Base-by-base conservation (phyloP, 306 rosid genomes). In the Citrullus amarus region DNA sequence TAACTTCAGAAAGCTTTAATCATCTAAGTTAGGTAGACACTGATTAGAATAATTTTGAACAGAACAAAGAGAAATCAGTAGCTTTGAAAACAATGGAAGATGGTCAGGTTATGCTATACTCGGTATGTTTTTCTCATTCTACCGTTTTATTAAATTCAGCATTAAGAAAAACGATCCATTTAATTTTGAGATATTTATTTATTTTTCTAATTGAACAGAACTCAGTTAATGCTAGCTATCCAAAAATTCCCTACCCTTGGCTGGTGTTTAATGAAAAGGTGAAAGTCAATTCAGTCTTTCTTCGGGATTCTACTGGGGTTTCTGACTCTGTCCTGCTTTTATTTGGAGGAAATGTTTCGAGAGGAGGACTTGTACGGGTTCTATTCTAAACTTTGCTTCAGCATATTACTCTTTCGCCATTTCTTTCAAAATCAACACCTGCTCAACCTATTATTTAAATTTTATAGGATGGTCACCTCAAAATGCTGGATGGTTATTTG, bases 211-310 rank as follows among this genome's bases (percentile, higher is more conserved):
- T 67, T 25, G 9, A 78, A 77, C 77, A 96, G 98, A 96, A 84
- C 82, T 96, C 99, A 0, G 96, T 92, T 43, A 96, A 96, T 84
- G 96, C 87, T 17, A 85, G 84, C 74, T 89, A 84, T 84, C 85
- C 91, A 57, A 90, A 83, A 87, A 96, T 96, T 88, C 91, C 97
- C 32, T 91, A 89, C 85, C 97, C 99, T 32, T 96, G 99, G 99
- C 87, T 96, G 44, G 93, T 96, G 82, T 96, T 96, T 76, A 96
- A 96, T 3, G 99, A 92, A 86, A 95, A 92, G 87, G 84, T 95
- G 75, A 95, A 95, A 88, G 98, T 95, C 83, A 92, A 95, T 83
- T 91, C 98, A 16, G 96, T 95, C 81, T 92, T 92, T 67, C 89
- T 95, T 65, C 97, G 99, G 56, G 99, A 95, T 82, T 95, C 99